phyloP scores from a whole-genome alignment of 345 rosid species.

The Populus nigra region DNA sequence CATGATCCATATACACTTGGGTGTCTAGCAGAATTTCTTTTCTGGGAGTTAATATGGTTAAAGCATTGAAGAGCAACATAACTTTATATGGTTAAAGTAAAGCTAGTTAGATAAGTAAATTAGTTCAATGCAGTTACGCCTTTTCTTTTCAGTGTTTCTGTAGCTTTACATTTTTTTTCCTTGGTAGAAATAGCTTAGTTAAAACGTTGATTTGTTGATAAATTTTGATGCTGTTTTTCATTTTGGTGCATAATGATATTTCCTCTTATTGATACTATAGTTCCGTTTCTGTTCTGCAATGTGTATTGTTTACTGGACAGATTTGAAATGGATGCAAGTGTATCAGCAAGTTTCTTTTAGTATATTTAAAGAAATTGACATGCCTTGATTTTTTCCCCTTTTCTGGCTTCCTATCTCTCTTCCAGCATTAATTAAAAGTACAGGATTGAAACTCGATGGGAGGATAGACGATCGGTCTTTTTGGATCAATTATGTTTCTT shows the following conservation, averaged over 20 bases:
- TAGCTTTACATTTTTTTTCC: neutral
- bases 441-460: constrained; percentile 71
- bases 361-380: neutral
- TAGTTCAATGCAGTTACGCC: neutral
- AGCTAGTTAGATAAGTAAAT: neutral
- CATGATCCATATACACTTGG: neutral
- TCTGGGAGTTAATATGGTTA: neutral
- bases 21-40: neutral
- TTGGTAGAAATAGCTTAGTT: neutral
- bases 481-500: constrained; percentile 74
- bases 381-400: neutral
- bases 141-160: neutral
- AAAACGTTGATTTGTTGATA: constrained; percentile 1
- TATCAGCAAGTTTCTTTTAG: neutral
- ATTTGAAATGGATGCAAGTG: neutral
- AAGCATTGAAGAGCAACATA: neutral
- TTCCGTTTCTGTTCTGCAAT: neutral
- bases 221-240: neutral
- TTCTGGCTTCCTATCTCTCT: constrained; percentile 4
- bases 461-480: constrained; percentile 87
- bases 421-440: constrained; percentile 81
- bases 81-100: neutral
- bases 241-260: neutral
- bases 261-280: neutral
- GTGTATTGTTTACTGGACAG: neutral